Evolutionary conservation across 345 rosid species (phyloP), one percentile per base, ranked within the genome.

Genomic region (Combretum micranthum): DNA sequence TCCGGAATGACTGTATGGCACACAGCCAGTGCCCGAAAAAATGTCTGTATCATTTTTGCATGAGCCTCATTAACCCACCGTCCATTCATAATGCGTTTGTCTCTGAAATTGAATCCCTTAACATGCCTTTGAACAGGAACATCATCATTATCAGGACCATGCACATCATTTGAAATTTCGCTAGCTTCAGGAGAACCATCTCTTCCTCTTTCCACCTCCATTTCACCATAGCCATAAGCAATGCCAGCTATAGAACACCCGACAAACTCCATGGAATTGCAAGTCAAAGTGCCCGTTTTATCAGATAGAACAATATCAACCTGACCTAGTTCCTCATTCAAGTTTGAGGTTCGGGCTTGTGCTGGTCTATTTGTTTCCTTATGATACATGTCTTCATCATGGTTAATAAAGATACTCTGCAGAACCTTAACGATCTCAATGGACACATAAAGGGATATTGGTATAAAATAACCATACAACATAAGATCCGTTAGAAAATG

Each of bases 271-370:
- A 92, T 88, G 12, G 87, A 88, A 59, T 92, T 92, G 50, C 98
- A 88, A 45, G 96, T 92, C 77, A 92, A 58, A 65, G 98, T 92
- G 51, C 98, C 96, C 12, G 98, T 92, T 67, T 92, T 92, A 59
- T 92, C 98, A 0, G 98, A 88, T n/a, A 92, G 78, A 46, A 92
- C 61, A 1, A 83, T 83, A 71, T 77, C 75, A 20, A 88, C 80
- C 75, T 92, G 96, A 60, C 98, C 98, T 42, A 92, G 93, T 56
- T 92, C 98, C 78, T 92, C 98, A 60, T 88, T 88, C 42, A 92
- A 82, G 71, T 92, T 92, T 21, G 98, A 92, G 4, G 96, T 92
- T 2, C 89, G 81, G 17, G 96, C 98, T 55, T 19, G 89, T 1
- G 96, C 93, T 39, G 85, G 89, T 76, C 52, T 77, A 67, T 88